A percentile compares a stretch with the other conserved stretches of the same genome.
phyloP scores from a whole-genome alignment of 176 grass and related monocot species.

The Cenchrus americanus region DNA sequence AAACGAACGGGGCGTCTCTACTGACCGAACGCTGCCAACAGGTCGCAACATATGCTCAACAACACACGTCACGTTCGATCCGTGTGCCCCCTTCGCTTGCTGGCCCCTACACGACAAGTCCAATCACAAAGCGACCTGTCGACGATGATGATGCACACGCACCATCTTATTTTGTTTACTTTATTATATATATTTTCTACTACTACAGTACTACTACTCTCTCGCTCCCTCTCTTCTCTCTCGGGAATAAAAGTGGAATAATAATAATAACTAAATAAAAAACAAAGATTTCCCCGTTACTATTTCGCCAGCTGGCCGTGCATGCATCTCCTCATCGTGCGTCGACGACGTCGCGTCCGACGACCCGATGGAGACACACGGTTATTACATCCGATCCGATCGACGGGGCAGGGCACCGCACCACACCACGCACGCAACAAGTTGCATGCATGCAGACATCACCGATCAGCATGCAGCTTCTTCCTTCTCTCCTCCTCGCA shows the following conservation, averaged over 20 bases:
- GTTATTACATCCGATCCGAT: neutral
- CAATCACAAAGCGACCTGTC: conserved; percentile 15
- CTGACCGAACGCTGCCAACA: neutral
- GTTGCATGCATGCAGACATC: no score
- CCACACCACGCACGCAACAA: no score
- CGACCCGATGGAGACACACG: neutral
- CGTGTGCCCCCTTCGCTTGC: neutral
- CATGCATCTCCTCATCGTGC: neutral
- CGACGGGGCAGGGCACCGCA: no score
- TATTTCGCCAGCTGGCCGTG: neutral
- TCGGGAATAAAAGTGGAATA: neutral
- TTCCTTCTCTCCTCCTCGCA: no score
- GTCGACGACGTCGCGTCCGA: neutral
- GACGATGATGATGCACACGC: neutral
- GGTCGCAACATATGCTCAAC: neutral
- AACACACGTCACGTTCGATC: conserved; percentile 18
- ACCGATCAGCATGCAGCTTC: neutral
- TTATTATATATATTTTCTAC: no score
- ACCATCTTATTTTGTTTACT: neutral
- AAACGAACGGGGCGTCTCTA: no score
- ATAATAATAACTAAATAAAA: neutral
- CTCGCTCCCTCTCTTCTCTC: neutral
- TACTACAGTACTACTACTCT: no score
- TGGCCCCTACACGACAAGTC: conserved; percentile 28
- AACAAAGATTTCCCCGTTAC: neutral